phyloP scores from a whole-genome alignment of 305 asterid genomes.

The Caryopteris hybrid region DNA sequence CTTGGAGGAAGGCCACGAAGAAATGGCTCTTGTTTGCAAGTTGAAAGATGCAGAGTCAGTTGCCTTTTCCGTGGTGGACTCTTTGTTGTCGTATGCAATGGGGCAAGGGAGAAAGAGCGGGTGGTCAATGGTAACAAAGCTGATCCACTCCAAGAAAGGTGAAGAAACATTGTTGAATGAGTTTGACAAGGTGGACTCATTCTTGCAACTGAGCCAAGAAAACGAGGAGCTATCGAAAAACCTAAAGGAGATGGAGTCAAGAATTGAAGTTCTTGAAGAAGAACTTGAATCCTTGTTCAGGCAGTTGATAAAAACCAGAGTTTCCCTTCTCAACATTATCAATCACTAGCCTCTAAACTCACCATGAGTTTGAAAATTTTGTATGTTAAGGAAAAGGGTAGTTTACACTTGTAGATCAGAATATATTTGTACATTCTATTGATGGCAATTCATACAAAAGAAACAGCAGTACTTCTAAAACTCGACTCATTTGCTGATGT shows the following conservation, averaged over 20 bases:
- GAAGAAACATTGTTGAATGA: constrained; percentile 1
- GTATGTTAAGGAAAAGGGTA: background rate
- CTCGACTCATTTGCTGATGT: too few species aligned
- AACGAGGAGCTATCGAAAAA: constrained; percentile 7
- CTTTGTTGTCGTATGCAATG: constrained; percentile 5
- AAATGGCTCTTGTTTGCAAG: constrained; percentile 4
- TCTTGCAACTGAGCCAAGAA: constrained; percentile 9
- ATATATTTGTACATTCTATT: background rate
- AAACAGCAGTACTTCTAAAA: too few species aligned
- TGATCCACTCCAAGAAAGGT: constrained; percentile 8
- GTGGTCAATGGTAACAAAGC: constrained; percentile 21
- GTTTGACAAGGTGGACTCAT: constrained; percentile 9
- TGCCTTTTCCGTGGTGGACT: constrained; percentile 8
- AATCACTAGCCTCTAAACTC: constrained; percentile 10
- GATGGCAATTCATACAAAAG: background rate
- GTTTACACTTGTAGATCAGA: background rate
- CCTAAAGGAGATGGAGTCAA: constrained; percentile 15
- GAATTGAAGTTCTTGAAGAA: constrained; percentile 19
- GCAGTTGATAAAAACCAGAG: constrained; percentile 32
- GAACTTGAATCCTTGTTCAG: constrained; percentile 29
- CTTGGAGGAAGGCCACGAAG: background rate
- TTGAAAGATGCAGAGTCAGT: constrained; percentile 21
- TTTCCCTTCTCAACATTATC: constrained; percentile 31
- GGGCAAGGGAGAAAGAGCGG: constrained; percentile 11
- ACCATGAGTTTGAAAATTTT: constrained; percentile 6